phyloP scores from a whole-genome alignment of 1,284 basidiomycete genomes.

The Malassezia sp. region DNA sequence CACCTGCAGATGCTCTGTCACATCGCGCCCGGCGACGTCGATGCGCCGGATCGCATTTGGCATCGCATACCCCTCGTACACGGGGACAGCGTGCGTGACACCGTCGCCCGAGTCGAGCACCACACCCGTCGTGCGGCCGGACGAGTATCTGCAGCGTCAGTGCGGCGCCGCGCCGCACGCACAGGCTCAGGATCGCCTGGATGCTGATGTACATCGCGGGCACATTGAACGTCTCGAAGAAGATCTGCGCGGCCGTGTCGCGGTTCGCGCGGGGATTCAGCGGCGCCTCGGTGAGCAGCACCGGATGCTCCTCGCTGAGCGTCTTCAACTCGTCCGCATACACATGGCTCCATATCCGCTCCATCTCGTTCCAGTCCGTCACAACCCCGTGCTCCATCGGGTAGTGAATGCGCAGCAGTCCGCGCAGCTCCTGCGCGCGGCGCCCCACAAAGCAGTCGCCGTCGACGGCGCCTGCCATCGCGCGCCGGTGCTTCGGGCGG shows the following conservation, averaged over 20 bases:
- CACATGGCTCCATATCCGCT: slow-evolving; percentile 43
- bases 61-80: slow-evolving; percentile 99
- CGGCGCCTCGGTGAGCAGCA: slow-evolving; percentile 81
- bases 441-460: slow-evolving; percentile 45
- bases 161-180: slow-evolving; percentile 39
- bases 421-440: slow-evolving; percentile 42
- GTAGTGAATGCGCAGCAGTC: slow-evolving; percentile 41
- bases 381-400: slow-evolving; percentile 47
- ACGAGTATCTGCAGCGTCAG: slow-evolving; percentile 78
- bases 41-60: slow-evolving; percentile 90
- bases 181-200: slow-evolving; percentile 93
- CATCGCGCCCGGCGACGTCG: slow-evolving; percentile 86
- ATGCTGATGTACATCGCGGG: slow-evolving; percentile 93
- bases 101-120: slow-evolving; percentile 98
- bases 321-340: slow-evolving; percentile 44
- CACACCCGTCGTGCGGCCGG: slow-evolving; percentile 95
- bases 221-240: slow-evolving; percentile 97
- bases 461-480: slow-evolving; percentile 46
- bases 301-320: slow-evolving; percentile 67
- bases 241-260: slow-evolving; percentile 91
- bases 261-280: slow-evolving; percentile 84
- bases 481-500: slow-evolving; percentile 40
- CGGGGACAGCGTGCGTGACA: slow-evolving; percentile 95
- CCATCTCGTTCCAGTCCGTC: slow-evolving; percentile 46
- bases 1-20: slow-evolving; percentile 89